Evolutionary conservation across 2,329 filamentous ascomycete species (phyloP), one percentile per base, ranked within the genome.

Genomic region (Ceratocystis lukuohia): DNA sequence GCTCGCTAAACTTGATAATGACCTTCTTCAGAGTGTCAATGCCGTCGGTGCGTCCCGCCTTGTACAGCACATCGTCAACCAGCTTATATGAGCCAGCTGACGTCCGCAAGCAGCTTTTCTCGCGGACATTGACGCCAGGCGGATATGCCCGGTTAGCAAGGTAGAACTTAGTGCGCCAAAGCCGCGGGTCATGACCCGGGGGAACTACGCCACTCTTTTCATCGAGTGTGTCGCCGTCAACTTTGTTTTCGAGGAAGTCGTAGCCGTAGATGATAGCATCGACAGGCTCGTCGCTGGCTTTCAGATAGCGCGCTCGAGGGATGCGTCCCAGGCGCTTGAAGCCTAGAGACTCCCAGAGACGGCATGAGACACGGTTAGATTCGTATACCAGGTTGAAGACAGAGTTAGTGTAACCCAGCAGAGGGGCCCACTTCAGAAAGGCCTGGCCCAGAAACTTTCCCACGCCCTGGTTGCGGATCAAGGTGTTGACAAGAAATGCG

Each of bases 141-240:
- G 94, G 94, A 75, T 99, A 97, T 75, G 92, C 91, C 73, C 88
- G 88, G 75, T 92, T 91, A 77, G 96, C 95, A 73, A 97, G 85
- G 77, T 97, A 97, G 80, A 89, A 97, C 73, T 92, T 88, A 75
- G 97, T 97, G 81, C 96, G 96, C 80, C 96, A 93, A 80, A 97
- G 97, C 71, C 94, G 89, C 78, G 96, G 92, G 80, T 96, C 92
- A 25, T 67, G 57, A 5, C 66, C 62, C 2, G 45, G 41, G 2
- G 66, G 66, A 30, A 67, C 67, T 10, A 66, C 67, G 50, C 65
- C 61, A 53, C 64, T 61, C 50, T 66, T 64, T 33, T 66, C 66
- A 20, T 67, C 69, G 61, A 75, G 88, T 1, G 61, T 46, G 25
- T 63, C 61, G 46, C 30, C 48, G 25, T 59, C 61, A 7, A 48